These are phyloP conservation scores for Melastoma malabathricum DNA, from an alignment of 345 rosid genomes.

Conservation along the genomic window DNA sequence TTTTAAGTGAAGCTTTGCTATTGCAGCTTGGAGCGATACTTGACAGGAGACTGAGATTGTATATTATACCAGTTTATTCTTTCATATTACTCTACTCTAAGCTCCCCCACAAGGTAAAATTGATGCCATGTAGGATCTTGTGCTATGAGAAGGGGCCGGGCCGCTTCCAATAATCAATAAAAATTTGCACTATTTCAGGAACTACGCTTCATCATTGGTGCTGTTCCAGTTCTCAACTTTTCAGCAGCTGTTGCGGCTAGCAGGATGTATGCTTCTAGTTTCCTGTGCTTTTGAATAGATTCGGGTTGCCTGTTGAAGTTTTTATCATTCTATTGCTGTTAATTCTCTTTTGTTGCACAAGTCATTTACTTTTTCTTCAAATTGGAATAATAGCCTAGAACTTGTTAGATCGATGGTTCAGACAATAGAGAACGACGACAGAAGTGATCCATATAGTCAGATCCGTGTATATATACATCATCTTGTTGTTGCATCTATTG, in stretches of 20 bases:
- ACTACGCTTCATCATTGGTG: constrained; percentile 83
- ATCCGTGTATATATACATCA: too few species aligned
- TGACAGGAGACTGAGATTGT: constrained; percentile 58
- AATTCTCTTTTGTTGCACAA: too few species aligned
- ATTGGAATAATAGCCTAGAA: too few species aligned
- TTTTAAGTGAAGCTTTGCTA: not conserved
- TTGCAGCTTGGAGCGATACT: constrained; percentile 70
- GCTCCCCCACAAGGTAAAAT: constrained; percentile 88
- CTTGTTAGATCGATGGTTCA: too few species aligned
- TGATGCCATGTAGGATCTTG: not conserved
- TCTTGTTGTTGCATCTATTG: not conserved
- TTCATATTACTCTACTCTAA: constrained; percentile 80
- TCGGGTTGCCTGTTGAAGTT: too few species aligned
- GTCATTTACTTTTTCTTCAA: too few species aligned
- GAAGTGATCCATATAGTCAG: too few species aligned
- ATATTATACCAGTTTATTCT: constrained; percentile 52
- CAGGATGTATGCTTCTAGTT: constrained; percentile 47
- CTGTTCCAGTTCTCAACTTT: constrained; percentile 89
- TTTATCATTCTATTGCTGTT: too few species aligned
- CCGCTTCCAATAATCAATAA: constrained; percentile 8
- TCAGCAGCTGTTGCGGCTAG: constrained; percentile 85
- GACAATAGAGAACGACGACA: too few species aligned
- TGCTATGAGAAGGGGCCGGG: constrained; percentile 6
- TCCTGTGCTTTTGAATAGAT: too few species aligned
- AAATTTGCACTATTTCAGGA: constrained; percentile 42